phyloP scores from a whole-genome alignment of 306 rosid genomes.

The Trifolium fragiferum region DNA sequence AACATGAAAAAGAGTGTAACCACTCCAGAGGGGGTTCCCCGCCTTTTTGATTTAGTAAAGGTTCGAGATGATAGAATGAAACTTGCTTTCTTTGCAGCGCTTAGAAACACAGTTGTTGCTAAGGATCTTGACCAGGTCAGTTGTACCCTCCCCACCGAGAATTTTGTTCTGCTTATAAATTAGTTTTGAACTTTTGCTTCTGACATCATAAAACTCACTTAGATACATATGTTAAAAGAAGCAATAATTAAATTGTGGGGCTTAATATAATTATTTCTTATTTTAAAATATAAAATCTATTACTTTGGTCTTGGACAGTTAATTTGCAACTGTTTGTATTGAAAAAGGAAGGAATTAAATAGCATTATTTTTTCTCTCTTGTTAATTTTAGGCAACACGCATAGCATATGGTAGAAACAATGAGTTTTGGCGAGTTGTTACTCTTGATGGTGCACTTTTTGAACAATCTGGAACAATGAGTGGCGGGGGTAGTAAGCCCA shows the following conservation, averaged over 20 bases:
- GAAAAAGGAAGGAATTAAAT: constrained; percentile 26
- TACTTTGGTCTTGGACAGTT: neutral
- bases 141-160: constrained; percentile 21
- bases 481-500: constrained; percentile 92
- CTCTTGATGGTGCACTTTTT: constrained; percentile 90
- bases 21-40: constrained; percentile 92
- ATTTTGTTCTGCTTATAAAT: constrained; percentile 14
- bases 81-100: constrained; percentile 84
- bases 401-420: constrained; percentile 72
- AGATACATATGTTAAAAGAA: neutral
- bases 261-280: constrained; percentile 8
- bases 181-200: constrained; percentile 6
- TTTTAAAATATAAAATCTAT: constrained; percentile 4
- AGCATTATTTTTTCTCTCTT: constrained; percentile 19
- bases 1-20: constrained; percentile 61
- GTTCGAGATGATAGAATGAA: constrained; percentile 87
- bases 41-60: constrained; percentile 83
- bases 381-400: constrained; percentile 72
- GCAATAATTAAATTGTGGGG: neutral
- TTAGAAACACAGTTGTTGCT: constrained; percentile 84
- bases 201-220: constrained; percentile 14
- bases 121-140: constrained; percentile 91
- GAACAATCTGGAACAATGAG: constrained; percentile 95
- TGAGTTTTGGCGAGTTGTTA: constrained; percentile 86
- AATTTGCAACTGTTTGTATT: constrained; percentile 14